Evolutionary conservation across 805 yeast species (phyloP).

Genomic region (Zygosaccharomyces gambellarensis): DNA sequence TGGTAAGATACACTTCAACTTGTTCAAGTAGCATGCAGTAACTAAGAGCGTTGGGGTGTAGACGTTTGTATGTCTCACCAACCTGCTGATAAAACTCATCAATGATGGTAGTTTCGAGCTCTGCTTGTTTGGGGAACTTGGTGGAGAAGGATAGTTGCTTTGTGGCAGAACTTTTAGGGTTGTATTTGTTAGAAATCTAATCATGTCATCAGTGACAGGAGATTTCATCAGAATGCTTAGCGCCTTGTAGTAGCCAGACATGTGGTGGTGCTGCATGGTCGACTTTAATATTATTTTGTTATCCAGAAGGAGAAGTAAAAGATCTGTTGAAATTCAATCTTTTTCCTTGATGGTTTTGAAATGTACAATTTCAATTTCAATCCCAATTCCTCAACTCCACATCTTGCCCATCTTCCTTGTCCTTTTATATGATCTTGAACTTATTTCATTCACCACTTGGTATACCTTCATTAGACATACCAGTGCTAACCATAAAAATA

Average conservation of each 20-base stretch:
- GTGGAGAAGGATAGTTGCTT: conserved; percentile 32
- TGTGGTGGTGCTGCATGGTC: conserved; percentile 7
- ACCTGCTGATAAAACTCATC: conserved; percentile 65
- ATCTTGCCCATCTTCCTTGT: neutral
- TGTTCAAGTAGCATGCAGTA: conserved; percentile 62
- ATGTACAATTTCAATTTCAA: neutral
- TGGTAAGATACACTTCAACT: conserved; percentile 58
- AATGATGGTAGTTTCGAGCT: conserved; percentile 49
- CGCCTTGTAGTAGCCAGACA: conserved; percentile 45
- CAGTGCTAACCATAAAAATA: neutral
- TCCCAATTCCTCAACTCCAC: neutral
- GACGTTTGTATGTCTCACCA: conserved; percentile 73
- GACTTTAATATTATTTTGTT: too few relatives aligned
- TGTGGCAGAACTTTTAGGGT: conserved; percentile 64
- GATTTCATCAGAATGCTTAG: conserved; percentile 53
- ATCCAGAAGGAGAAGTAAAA: too few relatives aligned
- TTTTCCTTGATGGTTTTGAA: neutral
- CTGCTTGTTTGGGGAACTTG: conserved; percentile 28
- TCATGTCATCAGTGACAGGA: conserved; percentile 72
- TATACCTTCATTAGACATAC: neutral
- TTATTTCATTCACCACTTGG: neutral
- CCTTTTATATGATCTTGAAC: conserved; percentile 5
- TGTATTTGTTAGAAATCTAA: conserved; percentile 59
- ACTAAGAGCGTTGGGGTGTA: conserved; percentile 74
- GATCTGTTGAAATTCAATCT: neutral